phyloP scores from a whole-genome alignment of 2,329 filamentous ascomycete species.

The Aspergillus neoniger region DNA sequence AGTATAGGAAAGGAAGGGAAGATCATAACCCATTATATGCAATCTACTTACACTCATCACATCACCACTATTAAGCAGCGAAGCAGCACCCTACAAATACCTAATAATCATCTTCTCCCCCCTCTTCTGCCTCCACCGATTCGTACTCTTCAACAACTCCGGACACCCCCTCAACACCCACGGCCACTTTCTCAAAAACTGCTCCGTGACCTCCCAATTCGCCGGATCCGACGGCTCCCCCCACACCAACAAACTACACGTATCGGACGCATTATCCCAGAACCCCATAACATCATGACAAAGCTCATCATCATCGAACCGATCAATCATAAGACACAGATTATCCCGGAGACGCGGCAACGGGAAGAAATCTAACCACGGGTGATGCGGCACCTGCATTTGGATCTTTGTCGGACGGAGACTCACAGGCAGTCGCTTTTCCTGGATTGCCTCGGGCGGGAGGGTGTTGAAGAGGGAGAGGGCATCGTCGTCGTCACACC shows the following conservation, averaged over 20 bases:
- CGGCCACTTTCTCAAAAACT: constrained; percentile 51
- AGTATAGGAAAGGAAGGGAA: too few species aligned
- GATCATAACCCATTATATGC: too few species aligned
- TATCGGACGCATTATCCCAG: constrained; percentile 23
- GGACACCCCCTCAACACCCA: constrained; percentile 33
- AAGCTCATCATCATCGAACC: constrained; percentile 38
- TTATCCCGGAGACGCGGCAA: constrained; percentile 45
- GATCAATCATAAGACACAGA: constrained; percentile 33
- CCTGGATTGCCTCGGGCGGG: constrained; percentile 9
- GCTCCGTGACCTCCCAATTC: constrained; percentile 52
- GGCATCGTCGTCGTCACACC: constrained; percentile 33
- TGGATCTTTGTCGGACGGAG: constrained; percentile 46
- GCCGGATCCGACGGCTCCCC: constrained; percentile 48
- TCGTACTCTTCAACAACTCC: constrained; percentile 30
- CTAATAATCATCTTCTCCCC: constrained; percentile 14
- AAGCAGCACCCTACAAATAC: background rate
- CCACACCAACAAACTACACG: constrained; percentile 51
- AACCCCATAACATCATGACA: constrained; percentile 45
- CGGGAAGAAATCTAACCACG: constrained; percentile 39
- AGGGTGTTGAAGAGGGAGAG: constrained; percentile 29
- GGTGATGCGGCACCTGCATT: constrained; percentile 42
- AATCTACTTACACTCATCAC: too few species aligned
- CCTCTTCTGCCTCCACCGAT: constrained; percentile 27
- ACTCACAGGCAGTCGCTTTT: constrained; percentile 24
- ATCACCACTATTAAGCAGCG: too few species aligned